Evolutionary conservation across 1,284 basidiomycete species (phyloP), one percentile per base, ranked within the genome.

Genomic region (Bjerkandera adusta): DNA sequence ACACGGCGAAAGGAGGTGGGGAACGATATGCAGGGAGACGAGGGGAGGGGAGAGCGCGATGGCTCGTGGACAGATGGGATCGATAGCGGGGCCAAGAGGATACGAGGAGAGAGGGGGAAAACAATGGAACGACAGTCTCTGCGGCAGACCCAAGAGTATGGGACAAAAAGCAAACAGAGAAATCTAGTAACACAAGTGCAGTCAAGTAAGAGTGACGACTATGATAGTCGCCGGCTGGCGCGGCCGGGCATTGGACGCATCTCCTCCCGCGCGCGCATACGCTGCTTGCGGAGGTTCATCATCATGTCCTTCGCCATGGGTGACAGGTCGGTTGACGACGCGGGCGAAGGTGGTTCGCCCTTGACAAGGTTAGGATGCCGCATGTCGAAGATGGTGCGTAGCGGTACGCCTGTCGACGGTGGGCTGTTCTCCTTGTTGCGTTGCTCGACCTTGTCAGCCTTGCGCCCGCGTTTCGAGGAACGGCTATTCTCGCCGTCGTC

Each of bases 261-360:
- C 40, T 45, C 50, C 11, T 57, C 55, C 20, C 79, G 70, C 11
- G 71, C 73, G 35, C 68, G 68, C 64, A 67, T 70, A 43, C 80
- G 71, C 58, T 82, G 75, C 52, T 77, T 70, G 49, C 85, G 68
- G 38, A 83, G 59, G 56, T 79, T 73, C 47, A 68, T 65, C 86
- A 88, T 88, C 58, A 89, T 72, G 58, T 83, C 73, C 53, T 71
- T 72, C 6, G 74, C 80, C 27, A 82, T 63, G 10, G 83, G 83
- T 18, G 85, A 88, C 39, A 89, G 65, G 54, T 88, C 86, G 11
- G 83, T 76, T 3, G 85, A 86, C 21, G 77, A 81, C n/a, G 79
- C 75, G n/a, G 84, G 81, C 3, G 82, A 84, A 3, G 80, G 73
- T 25, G 60, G 61, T 48, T 59, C 55, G 18, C 50, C 56, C 6